Evolutionary conservation across 2,329 filamentous ascomycete genomes (phyloP), one percentile per base, ranked within the genome.

Genomic region (Claviceps spartinae): DNA sequence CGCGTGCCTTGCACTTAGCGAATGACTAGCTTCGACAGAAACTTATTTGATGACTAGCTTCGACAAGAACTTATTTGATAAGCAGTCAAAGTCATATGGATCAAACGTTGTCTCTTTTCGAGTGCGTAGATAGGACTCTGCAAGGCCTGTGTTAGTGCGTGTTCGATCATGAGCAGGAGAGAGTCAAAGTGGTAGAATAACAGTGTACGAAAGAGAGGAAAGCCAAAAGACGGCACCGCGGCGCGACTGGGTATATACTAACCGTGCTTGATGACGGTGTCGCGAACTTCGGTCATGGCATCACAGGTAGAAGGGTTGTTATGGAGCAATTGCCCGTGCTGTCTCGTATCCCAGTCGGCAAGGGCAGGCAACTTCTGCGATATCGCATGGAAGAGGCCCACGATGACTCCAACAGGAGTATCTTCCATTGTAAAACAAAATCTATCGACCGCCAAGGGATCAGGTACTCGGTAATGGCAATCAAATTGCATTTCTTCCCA

Each of bases 401-500:
- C 89, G 62, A 97, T 95, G 61, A 97, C 91, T 61, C 91, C 91
- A 43, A 97, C 90, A 0, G 91, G 91, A 7, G 86, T 95, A 9
- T 86, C 87, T 73, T 97, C 91, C 91, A 97, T 97, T 65, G 97
- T 91, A 54, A 75, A 81, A 75, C 90, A 96, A 76, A 97, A 97
- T 72, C 95, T 95, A 64, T 91, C 82, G 56, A 95, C 90, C 5
- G 86, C 85, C 48, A 79, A 76, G 51, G 85, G 78, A 66, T 96
- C 90, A 4, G 87, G 88, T 3, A 94, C 84, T 50, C 91, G 86
- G 77, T 95, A 97, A 72, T 95, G 88, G 76, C 87, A 94, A 72
- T 97, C 91, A 64, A 96, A 97, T 68, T 97, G 90, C 82, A 97
- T 96, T 77, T 95, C 86, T 68, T 97, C 91, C 91, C 91, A 97